These are phyloP conservation scores for Boletus nobilissimus DNA, from an alignment of 1,284 basidiomycete species.

Conservation along the genomic window DNA sequence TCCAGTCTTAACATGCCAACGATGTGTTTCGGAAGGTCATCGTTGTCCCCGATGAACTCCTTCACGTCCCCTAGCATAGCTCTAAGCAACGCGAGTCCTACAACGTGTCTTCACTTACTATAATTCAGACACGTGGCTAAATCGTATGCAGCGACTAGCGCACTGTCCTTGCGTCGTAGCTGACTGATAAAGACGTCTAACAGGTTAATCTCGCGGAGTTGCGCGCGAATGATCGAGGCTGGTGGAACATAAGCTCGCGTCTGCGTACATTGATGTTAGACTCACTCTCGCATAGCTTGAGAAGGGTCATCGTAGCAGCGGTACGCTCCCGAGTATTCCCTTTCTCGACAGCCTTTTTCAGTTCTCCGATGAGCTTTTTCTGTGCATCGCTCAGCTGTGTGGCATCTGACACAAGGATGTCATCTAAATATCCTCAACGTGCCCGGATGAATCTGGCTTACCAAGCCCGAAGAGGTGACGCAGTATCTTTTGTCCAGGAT, in stretches of 20 bases:
- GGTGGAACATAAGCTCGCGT: background rate
- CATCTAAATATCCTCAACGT: background rate
- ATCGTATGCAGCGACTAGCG: slow-evolving; percentile 25
- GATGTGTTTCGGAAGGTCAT: slow-evolving; percentile 30
- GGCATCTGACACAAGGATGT: slow-evolving; percentile 19
- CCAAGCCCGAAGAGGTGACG: slow-evolving; percentile 37
- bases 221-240: background rate
- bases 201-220: background rate
- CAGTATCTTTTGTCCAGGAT: slow-evolving; percentile 19
- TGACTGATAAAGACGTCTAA: slow-evolving; percentile 21
- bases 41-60: slow-evolving; percentile 7
- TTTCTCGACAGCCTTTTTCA: slow-evolving; percentile 16
- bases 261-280: background rate
- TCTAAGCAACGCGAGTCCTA: background rate
- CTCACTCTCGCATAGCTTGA: slow-evolving; percentile 20
- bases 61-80: slow-evolving; percentile 34
- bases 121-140: slow-evolving; percentile 9
- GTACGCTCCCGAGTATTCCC: slow-evolving; percentile 30
- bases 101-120: slow-evolving; percentile 11
- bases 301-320: slow-evolving; percentile 36
- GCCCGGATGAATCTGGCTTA: slow-evolving; percentile 1
- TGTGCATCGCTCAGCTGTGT: slow-evolving; percentile 1
- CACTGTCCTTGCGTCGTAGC: slow-evolving; percentile 20
- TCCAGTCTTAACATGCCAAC: slow-evolving; percentile 39
- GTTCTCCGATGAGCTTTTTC: slow-evolving; percentile 22